These are phyloP conservation scores for Akanthomyces muscarius DNA, from an alignment of 2,329 filamentous ascomycete species.

Conservation along the genomic window DNA sequence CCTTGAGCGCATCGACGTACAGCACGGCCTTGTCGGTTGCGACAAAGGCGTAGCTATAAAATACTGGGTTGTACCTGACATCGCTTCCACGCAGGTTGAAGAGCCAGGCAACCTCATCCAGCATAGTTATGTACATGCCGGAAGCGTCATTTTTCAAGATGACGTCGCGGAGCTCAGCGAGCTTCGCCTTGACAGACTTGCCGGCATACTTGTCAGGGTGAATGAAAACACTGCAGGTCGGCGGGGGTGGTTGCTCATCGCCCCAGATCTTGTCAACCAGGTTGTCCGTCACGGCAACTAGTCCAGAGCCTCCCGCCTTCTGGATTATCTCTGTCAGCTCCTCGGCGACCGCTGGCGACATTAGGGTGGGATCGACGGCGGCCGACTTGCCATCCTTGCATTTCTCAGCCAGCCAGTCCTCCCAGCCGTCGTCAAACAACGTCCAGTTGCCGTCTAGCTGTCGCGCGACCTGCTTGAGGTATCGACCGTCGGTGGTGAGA, in stretches of 20 bases:
- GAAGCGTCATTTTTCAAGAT: conserved; percentile 83
- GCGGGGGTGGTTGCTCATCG: conserved; percentile 64
- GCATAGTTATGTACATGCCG: conserved; percentile 90
- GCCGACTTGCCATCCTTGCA: too few species aligned
- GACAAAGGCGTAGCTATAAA: conserved; percentile 66
- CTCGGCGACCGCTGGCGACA: neutral
- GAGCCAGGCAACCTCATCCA: conserved; percentile 97
- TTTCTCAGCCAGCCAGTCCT: too few species aligned
- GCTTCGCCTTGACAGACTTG: conserved; percentile 76
- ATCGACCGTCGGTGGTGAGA: too few species aligned
- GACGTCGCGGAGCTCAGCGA: conserved; percentile 83
- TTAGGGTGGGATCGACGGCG: too few species aligned
- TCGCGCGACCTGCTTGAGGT: too few species aligned
- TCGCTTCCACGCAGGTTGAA: conserved; percentile 94
- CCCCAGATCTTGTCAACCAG: conserved; percentile 91
- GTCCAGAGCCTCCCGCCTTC: conserved; percentile 73
- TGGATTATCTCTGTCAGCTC: conserved; percentile 83
- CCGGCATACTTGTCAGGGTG: conserved; percentile 72
- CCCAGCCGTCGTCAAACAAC: too few species aligned
- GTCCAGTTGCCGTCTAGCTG: too few species aligned
- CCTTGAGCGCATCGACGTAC: too few species aligned
- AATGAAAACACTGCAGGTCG: conserved; percentile 70
- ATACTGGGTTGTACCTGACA: conserved; percentile 91
- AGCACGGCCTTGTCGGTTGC: too few species aligned
- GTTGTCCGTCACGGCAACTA: conserved; percentile 74